These are phyloP conservation scores for Papiliotrema fonsecae DNA, from an alignment of 1,284 basidiomycete genomes.

Conservation along the genomic window DNA sequence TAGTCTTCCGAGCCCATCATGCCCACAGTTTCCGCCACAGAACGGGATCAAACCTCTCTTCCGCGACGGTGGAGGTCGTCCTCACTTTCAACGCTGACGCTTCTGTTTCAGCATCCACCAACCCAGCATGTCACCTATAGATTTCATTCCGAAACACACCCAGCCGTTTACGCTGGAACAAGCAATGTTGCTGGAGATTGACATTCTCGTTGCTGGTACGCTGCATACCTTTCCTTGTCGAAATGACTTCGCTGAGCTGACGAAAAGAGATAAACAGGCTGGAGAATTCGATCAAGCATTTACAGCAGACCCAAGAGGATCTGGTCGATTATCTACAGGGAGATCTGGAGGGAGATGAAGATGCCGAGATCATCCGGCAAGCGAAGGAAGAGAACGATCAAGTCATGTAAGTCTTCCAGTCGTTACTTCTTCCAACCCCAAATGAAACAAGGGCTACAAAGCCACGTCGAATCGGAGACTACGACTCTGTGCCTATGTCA, in stretches of 20 bases:
- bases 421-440: not conserved
- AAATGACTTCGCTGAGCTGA: conserved; percentile 2
- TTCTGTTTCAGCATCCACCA: not conserved
- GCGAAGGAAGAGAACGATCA: conserved; percentile 56
- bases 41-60: too few species aligned
- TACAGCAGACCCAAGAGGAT: conserved; percentile 60
- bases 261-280: conserved; percentile 66
- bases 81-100: not conserved
- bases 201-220: conserved; percentile 66
- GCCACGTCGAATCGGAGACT: too few species aligned
- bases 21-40: too few species aligned
- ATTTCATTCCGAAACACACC: conserved; percentile 58
- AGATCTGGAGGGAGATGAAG: conserved; percentile 44
- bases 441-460: too few species aligned
- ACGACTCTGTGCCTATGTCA: too few species aligned
- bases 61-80: conserved; percentile 1
- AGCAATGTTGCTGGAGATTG: conserved; percentile 61
- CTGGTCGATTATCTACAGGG: conserved; percentile 53
- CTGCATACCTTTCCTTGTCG: not conserved
- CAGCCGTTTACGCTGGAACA: conserved; percentile 72
- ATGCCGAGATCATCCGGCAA: conserved; percentile 51
- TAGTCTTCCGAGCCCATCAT: too few species aligned
- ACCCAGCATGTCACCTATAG: conserved; percentile 9
- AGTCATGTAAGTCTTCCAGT: conserved; percentile 51
- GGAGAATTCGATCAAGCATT: conserved; percentile 63